These are phyloP conservation scores for Penicillium sp. DNA, from an alignment of 2,329 filamentous ascomycete species.

Conservation along the genomic window DNA sequence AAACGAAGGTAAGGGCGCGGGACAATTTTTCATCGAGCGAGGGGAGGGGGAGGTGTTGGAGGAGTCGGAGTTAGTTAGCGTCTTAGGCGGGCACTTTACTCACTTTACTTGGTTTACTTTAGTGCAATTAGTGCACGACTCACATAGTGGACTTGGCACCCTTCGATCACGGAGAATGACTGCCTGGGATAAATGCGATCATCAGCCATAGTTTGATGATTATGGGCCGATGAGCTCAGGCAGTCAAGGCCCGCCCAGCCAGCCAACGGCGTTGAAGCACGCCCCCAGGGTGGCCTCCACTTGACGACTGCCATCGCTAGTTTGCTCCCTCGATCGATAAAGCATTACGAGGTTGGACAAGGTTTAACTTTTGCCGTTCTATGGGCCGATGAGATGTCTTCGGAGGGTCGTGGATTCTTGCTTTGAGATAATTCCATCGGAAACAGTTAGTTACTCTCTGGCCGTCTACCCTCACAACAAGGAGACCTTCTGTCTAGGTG, in stretches of 20 bases:
- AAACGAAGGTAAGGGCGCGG: not conserved
- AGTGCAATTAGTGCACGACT: not conserved
- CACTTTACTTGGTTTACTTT: not conserved
- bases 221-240: not conserved
- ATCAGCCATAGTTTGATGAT: not conserved
- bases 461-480: not conserved
- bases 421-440: not conserved
- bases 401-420: not conserved
- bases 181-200: not conserved
- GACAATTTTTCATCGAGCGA: slow-evolving; percentile 4
- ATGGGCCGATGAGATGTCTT: not conserved
- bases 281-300: slow-evolving; percentile 3
- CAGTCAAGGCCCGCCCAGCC: not conserved
- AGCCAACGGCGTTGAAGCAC: slow-evolving; percentile 6
- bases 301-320: slow-evolving; percentile 3
- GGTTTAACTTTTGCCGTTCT: not conserved
- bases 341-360: not conserved
- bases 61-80: not conserved
- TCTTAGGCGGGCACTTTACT: not conserved
- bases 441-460: too few species aligned
- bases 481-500: not conserved
- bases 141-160: not conserved
- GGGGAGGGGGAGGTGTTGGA: not conserved
- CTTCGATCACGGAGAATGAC: not conserved
- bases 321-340: slow-evolving; percentile 1